Percentiles rank a stretch among this genome's conserved stretches.
Conservation (phyloP, 2,329 filamentous ascomycete genomes). For the Aspergillus niger region DNA sequence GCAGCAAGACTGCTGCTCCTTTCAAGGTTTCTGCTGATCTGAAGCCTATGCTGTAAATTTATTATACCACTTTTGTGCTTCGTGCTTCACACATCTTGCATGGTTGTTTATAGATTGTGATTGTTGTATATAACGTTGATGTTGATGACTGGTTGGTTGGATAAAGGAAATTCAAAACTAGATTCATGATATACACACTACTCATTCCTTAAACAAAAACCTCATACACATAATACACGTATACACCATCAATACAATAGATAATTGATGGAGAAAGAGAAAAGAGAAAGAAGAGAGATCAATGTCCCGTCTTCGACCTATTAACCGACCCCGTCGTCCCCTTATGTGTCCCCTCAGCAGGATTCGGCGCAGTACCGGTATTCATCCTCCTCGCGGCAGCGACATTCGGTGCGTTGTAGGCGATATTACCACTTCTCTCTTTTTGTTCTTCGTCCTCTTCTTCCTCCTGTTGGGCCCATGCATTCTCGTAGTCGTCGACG, state of each 20-base stretch:
- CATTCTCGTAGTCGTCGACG: slow-evolving; percentile 5
- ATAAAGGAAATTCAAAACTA: no score
- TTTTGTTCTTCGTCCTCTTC: not conserved
- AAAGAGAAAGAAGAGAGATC: not conserved
- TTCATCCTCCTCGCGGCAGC: slow-evolving; percentile 2
- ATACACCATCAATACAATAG: not conserved
- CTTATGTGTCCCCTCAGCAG: not conserved
- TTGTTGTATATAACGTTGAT: no score
- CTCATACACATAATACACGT: not conserved
- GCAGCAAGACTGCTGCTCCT: slow-evolving; percentile 68
- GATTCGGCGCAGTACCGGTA: not conserved
- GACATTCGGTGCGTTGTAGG: not conserved
- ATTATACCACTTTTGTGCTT: not conserved
- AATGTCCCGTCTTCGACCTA: slow-evolving; percentile 3
- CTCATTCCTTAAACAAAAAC: not conserved
- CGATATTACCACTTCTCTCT: not conserved
- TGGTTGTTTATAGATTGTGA: slow-evolving; percentile 1
- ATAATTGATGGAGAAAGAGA: not conserved
- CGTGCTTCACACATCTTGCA: no score
- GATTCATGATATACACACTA: no score
- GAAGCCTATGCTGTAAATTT: slow-evolving; percentile 50
- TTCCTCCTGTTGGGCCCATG: slow-evolving; percentile 5
- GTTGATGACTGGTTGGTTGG: no score
- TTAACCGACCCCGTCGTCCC: not conserved
- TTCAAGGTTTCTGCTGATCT: slow-evolving; percentile 66